A percentile compares a stretch with the other conserved stretches of the same genome.
phyloP scores from a whole-genome alignment of 805 yeast genomes.

The Blastobotrys parvus region DNA sequence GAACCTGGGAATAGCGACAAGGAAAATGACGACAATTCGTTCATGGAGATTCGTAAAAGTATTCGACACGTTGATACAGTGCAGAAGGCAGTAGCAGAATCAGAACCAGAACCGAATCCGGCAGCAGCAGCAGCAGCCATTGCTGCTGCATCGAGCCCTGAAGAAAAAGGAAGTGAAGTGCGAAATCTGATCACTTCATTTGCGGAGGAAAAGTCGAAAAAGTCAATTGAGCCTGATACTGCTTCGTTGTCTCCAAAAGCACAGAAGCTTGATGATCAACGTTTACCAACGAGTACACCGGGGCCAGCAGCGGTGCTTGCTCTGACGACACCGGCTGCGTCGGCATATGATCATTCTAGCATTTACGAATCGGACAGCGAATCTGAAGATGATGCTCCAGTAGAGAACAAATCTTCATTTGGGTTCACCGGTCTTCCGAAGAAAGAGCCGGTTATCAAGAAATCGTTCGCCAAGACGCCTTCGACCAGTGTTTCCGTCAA shows the following conservation, averaged over 20 bases:
- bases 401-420: slow-evolving; percentile 9
- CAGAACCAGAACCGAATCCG: not conserved
- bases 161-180: not conserved
- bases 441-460: slow-evolving; percentile 16
- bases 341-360: no score
- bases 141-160: not conserved
- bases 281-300: no score
- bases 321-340: no score
- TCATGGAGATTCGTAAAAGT: no score
- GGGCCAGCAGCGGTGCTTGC: no score
- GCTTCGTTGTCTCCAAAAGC: no score
- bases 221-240: no score
- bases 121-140: not conserved
- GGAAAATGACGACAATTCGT: no score
- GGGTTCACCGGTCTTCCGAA: slow-evolving; percentile 16
- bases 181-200: not conserved
- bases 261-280: no score
- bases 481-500: slow-evolving; percentile 1
- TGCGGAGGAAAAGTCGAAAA: no score
- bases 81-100: not conserved
- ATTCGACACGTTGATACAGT: not conserved
- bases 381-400: slow-evolving; percentile 5
- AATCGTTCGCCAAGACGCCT: slow-evolving; percentile 12
- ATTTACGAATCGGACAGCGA: slow-evolving; percentile 1
- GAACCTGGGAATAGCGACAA: no score